Evolutionary conservation across 1,139 yeast species (phyloP).

Genomic region (Blastobotrys ciferrii): DNA sequence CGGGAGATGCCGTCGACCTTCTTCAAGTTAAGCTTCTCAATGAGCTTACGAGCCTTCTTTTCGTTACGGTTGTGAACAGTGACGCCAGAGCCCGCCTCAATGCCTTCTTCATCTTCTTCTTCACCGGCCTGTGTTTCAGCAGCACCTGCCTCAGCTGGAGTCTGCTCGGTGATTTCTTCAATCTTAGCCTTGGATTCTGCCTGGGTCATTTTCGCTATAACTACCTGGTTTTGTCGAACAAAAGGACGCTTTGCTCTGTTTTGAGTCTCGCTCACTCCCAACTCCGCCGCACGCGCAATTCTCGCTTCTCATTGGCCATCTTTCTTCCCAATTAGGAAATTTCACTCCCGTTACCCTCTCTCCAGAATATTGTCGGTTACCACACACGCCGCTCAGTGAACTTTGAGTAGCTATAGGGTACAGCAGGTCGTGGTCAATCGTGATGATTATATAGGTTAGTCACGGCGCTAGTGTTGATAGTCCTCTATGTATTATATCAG

Average conservation of each 20-base stretch:
- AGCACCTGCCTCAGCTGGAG: constrained; percentile 7
- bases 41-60: constrained; percentile 91
- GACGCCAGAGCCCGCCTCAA: constrained; percentile 23
- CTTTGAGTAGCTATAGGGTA: too few species aligned
- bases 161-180: constrained; percentile 34
- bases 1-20: constrained; percentile 90
- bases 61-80: constrained; percentile 58
- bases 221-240: background rate
- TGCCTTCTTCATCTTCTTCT: constrained; percentile 24
- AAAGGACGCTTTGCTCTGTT: background rate
- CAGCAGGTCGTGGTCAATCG: too few species aligned
- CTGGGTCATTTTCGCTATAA: background rate
- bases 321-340: background rate
- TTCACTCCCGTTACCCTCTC: background rate
- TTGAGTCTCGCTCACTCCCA: background rate
- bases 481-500: too few species aligned
- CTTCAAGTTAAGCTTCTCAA: constrained; percentile 87
- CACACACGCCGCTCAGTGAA: too few species aligned
- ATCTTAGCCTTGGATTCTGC: constrained; percentile 25
- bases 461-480: too few species aligned
- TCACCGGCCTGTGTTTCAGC: constrained; percentile 24
- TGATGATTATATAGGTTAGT: too few species aligned
- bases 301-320: background rate
- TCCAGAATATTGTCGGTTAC: too few species aligned
- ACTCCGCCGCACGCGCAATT: background rate